Base-by-base conservation (phyloP, 2,329 filamentous ascomycete species). In the Alternaria viburni region DNA sequence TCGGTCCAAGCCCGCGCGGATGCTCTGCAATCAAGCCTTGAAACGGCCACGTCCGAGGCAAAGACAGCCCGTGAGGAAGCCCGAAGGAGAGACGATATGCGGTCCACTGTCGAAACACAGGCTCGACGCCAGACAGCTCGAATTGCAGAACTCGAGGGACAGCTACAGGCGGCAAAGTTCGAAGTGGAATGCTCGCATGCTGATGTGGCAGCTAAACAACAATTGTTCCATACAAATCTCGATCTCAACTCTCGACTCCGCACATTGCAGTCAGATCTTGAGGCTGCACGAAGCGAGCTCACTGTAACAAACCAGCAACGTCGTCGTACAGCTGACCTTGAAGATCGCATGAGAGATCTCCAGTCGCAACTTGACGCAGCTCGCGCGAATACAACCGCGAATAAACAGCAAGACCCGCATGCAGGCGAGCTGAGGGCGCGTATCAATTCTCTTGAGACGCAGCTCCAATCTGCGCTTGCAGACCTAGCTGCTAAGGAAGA, bases 151-250 rank as follows among this genome's bases (percentile, higher is more conserved):
- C 69, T 79, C 17, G 72, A 78, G 46, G 59, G 66, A 6, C 67
- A 67, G 5, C 57, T 77, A 1, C 66, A 70, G 19, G 65, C 69
- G 8, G 62, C 74, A n/a, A 62, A 68, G n/a, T 71, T 71, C 13
- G 69, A 74, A 45, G 59, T 75, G 4, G 69, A 76, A 54, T 72
- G 71, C 30, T 73, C 72, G 1, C 69, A 74, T 36, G 66, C 71
- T 11, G 67, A 77, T 45, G 59, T 70, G 17, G 64, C 70, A 9
- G 63, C 69, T 10, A 77, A 74, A 57, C 67, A 76, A 17, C 66
- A 73, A 55, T 63, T 76, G 3, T 73, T 75, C 41, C 67, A 72
- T 17, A 68, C 69, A 1, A 71, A 73, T 52, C 56, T 72, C 9
- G 68, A 70, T 8, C 66, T 77, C 15, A 73, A 74, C 30, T 55